Conservation (phyloP, 2,329 filamentous ascomycete species). For the Apiospora phragmitis region DNA sequence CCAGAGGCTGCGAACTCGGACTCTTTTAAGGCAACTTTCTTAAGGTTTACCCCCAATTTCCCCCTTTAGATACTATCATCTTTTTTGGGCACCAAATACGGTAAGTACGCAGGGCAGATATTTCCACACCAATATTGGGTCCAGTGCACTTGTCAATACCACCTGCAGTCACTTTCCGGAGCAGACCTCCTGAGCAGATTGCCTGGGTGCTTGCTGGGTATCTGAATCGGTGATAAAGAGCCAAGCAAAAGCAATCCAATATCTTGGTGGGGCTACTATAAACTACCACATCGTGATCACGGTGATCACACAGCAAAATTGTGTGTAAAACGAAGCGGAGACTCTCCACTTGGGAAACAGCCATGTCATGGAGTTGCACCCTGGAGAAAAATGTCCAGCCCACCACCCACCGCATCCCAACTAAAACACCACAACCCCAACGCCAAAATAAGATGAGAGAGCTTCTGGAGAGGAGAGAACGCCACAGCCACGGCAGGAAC, state of each 20-base stretch:
- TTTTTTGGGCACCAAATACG: background rate
- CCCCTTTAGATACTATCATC: background rate
- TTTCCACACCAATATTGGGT: background rate
- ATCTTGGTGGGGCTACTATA: background rate
- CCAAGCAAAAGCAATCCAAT: background rate
- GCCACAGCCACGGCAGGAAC: background rate
- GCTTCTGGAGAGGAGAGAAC: background rate
- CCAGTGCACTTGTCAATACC: background rate
- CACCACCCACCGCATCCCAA: background rate
- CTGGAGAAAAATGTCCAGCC: background rate
- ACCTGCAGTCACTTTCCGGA: background rate
- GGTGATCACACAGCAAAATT: background rate
- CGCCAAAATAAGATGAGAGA: background rate
- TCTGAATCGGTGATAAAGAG: background rate
- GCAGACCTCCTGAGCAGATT: background rate
- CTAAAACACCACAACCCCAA: background rate
- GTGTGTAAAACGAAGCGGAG: background rate
- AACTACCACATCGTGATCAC: constrained; percentile 1
- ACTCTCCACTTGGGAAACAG: background rate
- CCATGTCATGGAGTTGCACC: background rate
- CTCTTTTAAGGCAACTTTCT: background rate
- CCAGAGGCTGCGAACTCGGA: background rate
- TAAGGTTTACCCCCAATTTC: constrained; percentile 3
- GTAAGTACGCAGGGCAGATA: background rate
- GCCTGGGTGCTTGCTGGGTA: background rate